Evolutionary conservation across 2,329 filamentous ascomycete genomes (phyloP), one percentile per base, ranked within the genome.

Genomic region (Cladosporium sp.): DNA sequence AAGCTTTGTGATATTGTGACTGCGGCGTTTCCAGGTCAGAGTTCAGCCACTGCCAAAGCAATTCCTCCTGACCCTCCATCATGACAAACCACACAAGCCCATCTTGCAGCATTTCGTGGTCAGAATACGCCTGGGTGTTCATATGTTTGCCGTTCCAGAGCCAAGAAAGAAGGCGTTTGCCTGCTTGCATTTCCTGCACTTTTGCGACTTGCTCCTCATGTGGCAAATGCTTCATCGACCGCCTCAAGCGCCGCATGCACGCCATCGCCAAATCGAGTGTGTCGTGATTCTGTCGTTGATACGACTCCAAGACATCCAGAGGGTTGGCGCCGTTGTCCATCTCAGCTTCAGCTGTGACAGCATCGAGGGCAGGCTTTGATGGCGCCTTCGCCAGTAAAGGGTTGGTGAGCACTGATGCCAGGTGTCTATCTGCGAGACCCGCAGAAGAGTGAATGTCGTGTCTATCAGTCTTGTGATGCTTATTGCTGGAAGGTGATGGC

Each of bases 401-500:
- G 58, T 75, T 79, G 12, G 69, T 73, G 32, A 81, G 60, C 27
- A 81, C 69, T 6, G 75, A 73, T 29, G 73, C 62, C 52, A 81
- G 61, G 59, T 79, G 78, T 43, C 63, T 65, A 43, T 73, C 70
- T 1, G 75, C 68, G 43, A 66, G 59, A 37, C 60, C 62, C 17
- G 67, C 64, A 5, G 71, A 72, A 3, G 71, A 72, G 7, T 61
- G 58, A 5, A 57, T 39, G 13, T 49, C 24, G 29, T 51, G 55
- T 6, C 43, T 49, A 36, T 34, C 29, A 27, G 38, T 6, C 43
- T 63, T 19, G 61, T 64, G 52, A 62, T 27, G 13, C 6, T 18
- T 56, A 29, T 59, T 51, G 30, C 19, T 19, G 15, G n/a, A n/a
- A n/a, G 42, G 29, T 19, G 22, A 11, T 17, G 45, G 13, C 17